Evolutionary conservation across 2,329 filamentous ascomycete genomes (phyloP), one percentile per base, ranked within the genome.

Genomic region (Chaetomium olivaceum): DNA sequence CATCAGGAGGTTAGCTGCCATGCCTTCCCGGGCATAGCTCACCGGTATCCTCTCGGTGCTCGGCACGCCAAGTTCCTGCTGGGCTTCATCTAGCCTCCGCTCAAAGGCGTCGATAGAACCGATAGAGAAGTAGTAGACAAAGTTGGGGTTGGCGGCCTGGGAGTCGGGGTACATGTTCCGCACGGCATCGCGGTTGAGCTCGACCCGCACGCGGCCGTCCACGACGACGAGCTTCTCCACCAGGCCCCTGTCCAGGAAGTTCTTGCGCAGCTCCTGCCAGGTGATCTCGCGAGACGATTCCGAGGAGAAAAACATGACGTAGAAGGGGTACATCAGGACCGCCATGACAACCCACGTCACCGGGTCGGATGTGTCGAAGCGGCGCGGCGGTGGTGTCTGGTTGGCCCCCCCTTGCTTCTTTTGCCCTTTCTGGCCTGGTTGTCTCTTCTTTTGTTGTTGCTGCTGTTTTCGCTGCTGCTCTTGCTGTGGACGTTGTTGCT

Each of bases 61-160:
- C 0, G 95, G 93, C 64, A 99, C 97, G 50, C 87, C 88, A 39
- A 99, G 85, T 75, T 97, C 91, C 62, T 89, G 82, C 77, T 99
- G 95, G 39, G 94, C 93, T 69, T 92, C 87, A 68, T 98, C 94
- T 62, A 99, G 81, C 75, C 90, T 89, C 75, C 89, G 86, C 81
- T 99, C 95, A 71, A 99, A 99, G 9, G 90, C 89, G 70, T 99
- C 94, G 31, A 96, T 87, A 0, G 93, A 97, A 59, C 95, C 95
- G 74, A 99, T 97, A 65, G 91, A 92, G 83, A 99, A 98, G 80
- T 92, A 93, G 80, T 97, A 97, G 79, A 87, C 85, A 80, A 93
- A 92, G 73, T 87, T 87, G 23, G 86, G 83, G 71, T 88, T 87
- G 29, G 83, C 82, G 21, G 89, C 89, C 8, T 86, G 85, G 27